A percentile compares a stretch with the other conserved stretches of the same genome.
phyloP scores from a whole-genome alignment of 805 yeast species.

The Cyberlindnera euphorbiae region DNA sequence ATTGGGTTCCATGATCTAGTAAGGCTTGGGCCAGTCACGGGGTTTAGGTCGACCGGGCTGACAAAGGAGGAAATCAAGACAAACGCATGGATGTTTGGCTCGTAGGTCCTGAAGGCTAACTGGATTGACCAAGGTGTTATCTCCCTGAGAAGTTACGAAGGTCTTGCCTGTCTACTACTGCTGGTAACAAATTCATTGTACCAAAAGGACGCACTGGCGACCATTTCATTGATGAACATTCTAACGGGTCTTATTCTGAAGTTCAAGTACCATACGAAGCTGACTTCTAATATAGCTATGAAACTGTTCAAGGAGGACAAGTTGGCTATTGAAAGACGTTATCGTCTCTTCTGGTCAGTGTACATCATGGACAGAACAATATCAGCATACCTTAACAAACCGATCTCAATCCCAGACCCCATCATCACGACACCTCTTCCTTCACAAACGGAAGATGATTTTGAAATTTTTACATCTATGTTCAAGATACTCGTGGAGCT shows the following conservation, averaged over 20 bases:
- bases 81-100: slow-evolving; percentile 10
- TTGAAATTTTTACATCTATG: slow-evolving; percentile 35
- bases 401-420: slow-evolving; percentile 44
- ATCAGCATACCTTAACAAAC: slow-evolving; percentile 47
- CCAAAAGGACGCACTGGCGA: slow-evolving; percentile 47
- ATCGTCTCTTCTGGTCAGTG: slow-evolving; percentile 45
- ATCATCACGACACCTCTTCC: slow-evolving; percentile 47
- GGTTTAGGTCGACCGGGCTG: no score
- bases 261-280: slow-evolving; percentile 40
- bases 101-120: slow-evolving; percentile 4
- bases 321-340: slow-evolving; percentile 36
- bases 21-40: no score
- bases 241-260: slow-evolving; percentile 41
- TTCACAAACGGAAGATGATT: slow-evolving; percentile 34
- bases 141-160: slow-evolving; percentile 36
- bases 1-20: slow-evolving; percentile 20
- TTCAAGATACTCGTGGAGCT: slow-evolving; percentile 40
- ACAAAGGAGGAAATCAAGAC: slow-evolving; percentile 10
- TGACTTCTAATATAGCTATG: slow-evolving; percentile 7
- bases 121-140: slow-evolving; percentile 21
- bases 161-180: slow-evolving; percentile 39
- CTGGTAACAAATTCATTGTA: slow-evolving; percentile 51
- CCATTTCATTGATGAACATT: slow-evolving; percentile 51
- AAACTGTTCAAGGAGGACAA: slow-evolving; percentile 19
- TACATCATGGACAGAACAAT: slow-evolving; percentile 45